phyloP scores from a whole-genome alignment of 2,329 filamentous ascomycete genomes.

The Akanthomyces uredinophilus region DNA sequence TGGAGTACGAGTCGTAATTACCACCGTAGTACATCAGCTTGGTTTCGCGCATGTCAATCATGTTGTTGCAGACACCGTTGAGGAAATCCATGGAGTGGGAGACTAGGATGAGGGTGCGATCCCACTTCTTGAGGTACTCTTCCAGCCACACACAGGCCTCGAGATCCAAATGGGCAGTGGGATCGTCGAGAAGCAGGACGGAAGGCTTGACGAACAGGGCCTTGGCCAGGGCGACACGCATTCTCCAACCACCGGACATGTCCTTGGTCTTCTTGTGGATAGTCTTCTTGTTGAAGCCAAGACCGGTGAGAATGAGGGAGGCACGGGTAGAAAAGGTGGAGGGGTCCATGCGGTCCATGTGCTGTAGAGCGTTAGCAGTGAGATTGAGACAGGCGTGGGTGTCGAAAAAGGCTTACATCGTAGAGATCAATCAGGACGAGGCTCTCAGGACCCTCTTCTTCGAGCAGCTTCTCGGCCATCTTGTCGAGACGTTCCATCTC shows the following conservation, averaged over 20 bases:
- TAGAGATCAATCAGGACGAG: conserved; percentile 90
- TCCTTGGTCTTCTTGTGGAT: conserved; percentile 99
- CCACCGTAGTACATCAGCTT: conserved; percentile 95
- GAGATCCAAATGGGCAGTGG: conserved; percentile 97
- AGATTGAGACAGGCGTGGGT: not conserved
- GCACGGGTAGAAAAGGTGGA: conserved; percentile 95
- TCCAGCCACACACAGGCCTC: conserved; percentile 99
- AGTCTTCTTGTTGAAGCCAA: conserved; percentile 97
- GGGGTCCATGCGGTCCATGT: conserved; percentile 98
- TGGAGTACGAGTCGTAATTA: conserved; percentile 98
- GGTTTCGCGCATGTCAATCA: conserved; percentile 96
- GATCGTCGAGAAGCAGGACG: conserved; percentile 92
- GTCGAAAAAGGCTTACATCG: conserved; percentile 57
- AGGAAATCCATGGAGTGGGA: conserved; percentile 99
- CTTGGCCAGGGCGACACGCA: conserved; percentile 97
- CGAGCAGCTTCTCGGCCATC: conserved; percentile 82
- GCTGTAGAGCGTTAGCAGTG: conserved; percentile 46
- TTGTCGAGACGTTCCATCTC: conserved; percentile 89
- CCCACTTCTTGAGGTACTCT: conserved; percentile 99
- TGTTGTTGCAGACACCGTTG: conserved; percentile 96
- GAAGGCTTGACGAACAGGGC: conserved; percentile 98
- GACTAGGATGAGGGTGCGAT: conserved; percentile 90
- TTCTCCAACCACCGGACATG: conserved; percentile 99
- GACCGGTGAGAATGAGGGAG: conserved; percentile 94
- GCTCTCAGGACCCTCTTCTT: conserved; percentile 87